Conservation (phyloP, 2,329 filamentous ascomycete species). For the Scedosporium apiospermum region DNA sequence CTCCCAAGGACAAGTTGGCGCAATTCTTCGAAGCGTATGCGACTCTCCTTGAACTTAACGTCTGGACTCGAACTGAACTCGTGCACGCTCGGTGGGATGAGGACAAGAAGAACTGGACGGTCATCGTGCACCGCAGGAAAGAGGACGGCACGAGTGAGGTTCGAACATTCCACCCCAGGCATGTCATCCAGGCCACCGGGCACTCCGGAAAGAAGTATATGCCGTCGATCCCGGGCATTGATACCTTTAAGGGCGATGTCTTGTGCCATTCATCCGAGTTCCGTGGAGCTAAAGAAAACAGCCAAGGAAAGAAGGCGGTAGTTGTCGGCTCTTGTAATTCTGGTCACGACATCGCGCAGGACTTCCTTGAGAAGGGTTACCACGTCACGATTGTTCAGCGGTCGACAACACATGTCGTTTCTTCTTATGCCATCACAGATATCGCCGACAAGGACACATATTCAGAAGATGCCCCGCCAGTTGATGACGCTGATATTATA, state of each 20-base stretch:
- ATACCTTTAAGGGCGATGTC: slow-evolving; percentile 47
- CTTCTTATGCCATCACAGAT: slow-evolving; percentile 40
- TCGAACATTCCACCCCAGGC: slow-evolving; percentile 48
- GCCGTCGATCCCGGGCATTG: slow-evolving; percentile 46
- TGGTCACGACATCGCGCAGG: slow-evolving; percentile 59
- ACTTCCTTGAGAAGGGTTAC: slow-evolving; percentile 57
- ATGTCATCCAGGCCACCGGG: slow-evolving; percentile 59
- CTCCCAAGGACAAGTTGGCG: slow-evolving; percentile 61
- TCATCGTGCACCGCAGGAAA: slow-evolving; percentile 40
- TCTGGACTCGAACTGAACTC: slow-evolving; percentile 50
- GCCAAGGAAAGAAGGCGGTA: slow-evolving; percentile 48
- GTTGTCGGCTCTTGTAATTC: slow-evolving; percentile 63
- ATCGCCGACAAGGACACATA: slow-evolving; percentile 43
- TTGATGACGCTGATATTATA: slow-evolving; percentile 57
- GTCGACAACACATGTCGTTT: slow-evolving; percentile 54
- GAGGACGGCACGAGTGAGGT: slow-evolving; percentile 37
- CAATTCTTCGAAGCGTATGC: slow-evolving; percentile 61
- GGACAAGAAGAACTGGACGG: slow-evolving; percentile 39
- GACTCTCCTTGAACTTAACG: slow-evolving; percentile 55
- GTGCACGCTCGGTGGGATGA: slow-evolving; percentile 40
- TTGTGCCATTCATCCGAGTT: slow-evolving; percentile 56
- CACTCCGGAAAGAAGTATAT: slow-evolving; percentile 57
- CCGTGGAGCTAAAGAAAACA: slow-evolving; percentile 35
- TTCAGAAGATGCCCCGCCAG: slow-evolving; percentile 42
- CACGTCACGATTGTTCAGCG: slow-evolving; percentile 62